These are phyloP conservation scores for Cercospora brassicicola DNA, from an alignment of 2,329 filamentous ascomycete genomes.

Conservation along the genomic window DNA sequence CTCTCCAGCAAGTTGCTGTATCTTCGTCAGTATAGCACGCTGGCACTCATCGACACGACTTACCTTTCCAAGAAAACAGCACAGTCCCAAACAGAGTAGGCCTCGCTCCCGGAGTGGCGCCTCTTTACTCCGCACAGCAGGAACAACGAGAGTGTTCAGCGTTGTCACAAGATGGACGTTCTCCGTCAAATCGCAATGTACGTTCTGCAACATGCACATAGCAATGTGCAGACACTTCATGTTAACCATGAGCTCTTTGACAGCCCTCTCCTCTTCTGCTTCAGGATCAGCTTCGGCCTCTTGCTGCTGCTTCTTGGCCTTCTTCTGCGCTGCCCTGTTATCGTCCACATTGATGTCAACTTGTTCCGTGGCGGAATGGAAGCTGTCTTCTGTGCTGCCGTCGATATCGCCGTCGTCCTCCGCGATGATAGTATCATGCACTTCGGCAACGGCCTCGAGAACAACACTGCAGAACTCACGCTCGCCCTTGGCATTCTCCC, in stretches of 20 bases:
- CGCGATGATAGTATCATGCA: conserved; percentile 83
- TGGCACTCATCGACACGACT: conserved; percentile 17
- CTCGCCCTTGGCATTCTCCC: conserved; percentile 70
- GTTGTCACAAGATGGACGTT: conserved; percentile 94
- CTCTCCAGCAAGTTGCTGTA: conserved; percentile 77
- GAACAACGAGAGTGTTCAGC: conserved; percentile 94
- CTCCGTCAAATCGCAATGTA: conserved; percentile 80
- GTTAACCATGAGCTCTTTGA: conserved; percentile 92
- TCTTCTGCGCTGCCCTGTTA: conserved; percentile 35
- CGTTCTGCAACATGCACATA: conserved; percentile 94
- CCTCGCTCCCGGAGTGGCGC: conserved; percentile 89
- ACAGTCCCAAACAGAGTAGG: conserved; percentile 83
- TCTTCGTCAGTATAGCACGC: conserved; percentile 12
- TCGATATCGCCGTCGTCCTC: conserved; percentile 61
- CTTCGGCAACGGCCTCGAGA: conserved; percentile 90
- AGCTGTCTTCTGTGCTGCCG: conserved; percentile 66
- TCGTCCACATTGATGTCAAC: conserved; percentile 64
- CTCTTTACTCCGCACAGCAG: conserved; percentile 89
- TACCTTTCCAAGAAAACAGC: conserved; percentile 82
- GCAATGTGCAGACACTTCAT: conserved; percentile 98
- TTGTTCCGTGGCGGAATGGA: conserved; percentile 89
- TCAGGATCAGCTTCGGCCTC: conserved; percentile 60
- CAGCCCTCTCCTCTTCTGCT: conserved; percentile 67
- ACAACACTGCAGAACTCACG: conserved; percentile 82
- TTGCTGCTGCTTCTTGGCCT: conserved; percentile 41